Evolutionary conservation across 495 filamentous ascomycete species (phyloP).

Genomic region (Achaetomiella virescens): DNA sequence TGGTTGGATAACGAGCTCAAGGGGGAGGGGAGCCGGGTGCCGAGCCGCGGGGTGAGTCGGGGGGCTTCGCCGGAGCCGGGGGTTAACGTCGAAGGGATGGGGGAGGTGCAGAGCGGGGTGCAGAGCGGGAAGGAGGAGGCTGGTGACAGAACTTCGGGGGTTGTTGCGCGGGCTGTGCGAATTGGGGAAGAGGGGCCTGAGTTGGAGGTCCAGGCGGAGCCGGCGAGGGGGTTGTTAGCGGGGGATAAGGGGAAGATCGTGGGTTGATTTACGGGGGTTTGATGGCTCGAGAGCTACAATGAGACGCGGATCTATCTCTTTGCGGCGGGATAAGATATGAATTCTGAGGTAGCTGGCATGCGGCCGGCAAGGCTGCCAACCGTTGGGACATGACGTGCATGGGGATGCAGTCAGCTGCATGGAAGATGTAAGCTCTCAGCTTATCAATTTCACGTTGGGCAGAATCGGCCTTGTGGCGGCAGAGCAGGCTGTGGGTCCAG

Average conservation of each 20-base stretch:
- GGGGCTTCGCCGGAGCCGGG: not conserved
- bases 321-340: not conserved
- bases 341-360: not conserved
- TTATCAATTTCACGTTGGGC: not conserved
- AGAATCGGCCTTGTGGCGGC: not conserved
- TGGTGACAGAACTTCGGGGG: not conserved
- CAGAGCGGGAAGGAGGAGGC: not conserved
- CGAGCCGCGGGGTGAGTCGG: not conserved
- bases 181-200: not conserved
- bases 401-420: not conserved
- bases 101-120: no score
- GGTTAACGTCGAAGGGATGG: not conserved
- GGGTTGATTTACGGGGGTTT: slow-evolving; percentile 3
- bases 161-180: not conserved
- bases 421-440: not conserved
- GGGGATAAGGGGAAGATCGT: slow-evolving; percentile 6
- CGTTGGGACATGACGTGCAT: not conserved
- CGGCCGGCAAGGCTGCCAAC: no score
- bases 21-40: slow-evolving; percentile 5
- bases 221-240: not conserved
- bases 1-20: slow-evolving; percentile 25
- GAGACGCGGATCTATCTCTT: not conserved
- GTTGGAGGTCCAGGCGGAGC: not conserved
- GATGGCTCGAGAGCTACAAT: not conserved
- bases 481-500: not conserved